Evolutionary conservation across 1,139 yeast genomes (phyloP), one percentile per base, ranked within the genome.

Genomic region (Kodamaea sp.): DNA sequence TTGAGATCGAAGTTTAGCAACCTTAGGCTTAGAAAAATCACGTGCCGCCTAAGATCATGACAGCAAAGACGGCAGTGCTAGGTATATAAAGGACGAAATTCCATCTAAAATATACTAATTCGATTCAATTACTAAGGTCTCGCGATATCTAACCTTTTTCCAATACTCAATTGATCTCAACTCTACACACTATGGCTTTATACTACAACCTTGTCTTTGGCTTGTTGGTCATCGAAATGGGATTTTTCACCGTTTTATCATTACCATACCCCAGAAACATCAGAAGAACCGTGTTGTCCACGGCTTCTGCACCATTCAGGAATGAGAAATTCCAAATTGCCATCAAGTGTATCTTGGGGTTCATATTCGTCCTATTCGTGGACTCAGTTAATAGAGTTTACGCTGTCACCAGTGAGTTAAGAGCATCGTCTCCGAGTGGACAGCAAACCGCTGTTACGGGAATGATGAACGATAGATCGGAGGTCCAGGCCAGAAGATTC

Each of bases 381-480:
- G 99, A 94, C 60, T 82, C 96, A 1, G 84, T 89, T 44, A 89
- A 88, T 63, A 76, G 96, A 42, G 94, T 88, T 22, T 75, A 74
- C 57, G 67, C 83, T 15, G 89, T 88, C 24, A 78, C 81, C 41
- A 63, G 69, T 15, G 96, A 89, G 52, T 62, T 82, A 53, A 63
- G 59, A 33, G 58, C 61, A 10, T 32, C 47, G 13, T 44, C 56
- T 4, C 52, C 59, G 42, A 32, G 37, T 12, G 42, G 44, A 9
- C 38, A 34, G 7, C 42, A 42, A 15, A 33, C 44, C 7, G 42
- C 35, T 12, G 38, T 53, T 13, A 43, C 53, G 20, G 60, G 61
- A 2, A 43, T 65, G 18, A 42, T 70, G 40, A 68, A 65, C 44
- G 90, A 85, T 50, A 72, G 95, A 38, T 66, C 88, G 7, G 96